These are phyloP conservation scores for Pleurotus citrinopileatus DNA, from an alignment of 768 basidiomycete genomes.

Conservation along the genomic window DNA sequence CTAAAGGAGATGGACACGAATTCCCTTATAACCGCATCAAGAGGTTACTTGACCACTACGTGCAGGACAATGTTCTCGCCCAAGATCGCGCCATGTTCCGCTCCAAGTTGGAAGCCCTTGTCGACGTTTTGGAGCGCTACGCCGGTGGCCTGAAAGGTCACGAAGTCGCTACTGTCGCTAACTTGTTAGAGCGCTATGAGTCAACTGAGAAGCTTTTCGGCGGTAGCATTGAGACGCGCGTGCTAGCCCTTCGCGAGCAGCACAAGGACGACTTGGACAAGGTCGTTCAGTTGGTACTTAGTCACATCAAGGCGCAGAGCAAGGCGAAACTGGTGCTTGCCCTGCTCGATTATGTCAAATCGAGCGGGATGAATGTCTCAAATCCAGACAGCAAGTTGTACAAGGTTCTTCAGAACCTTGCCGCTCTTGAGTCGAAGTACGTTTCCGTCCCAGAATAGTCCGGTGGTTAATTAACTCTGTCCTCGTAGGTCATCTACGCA, in stretches of 20 bases:
- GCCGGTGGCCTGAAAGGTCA: slow-evolving; percentile 81
- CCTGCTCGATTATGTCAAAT: slow-evolving; percentile 88
- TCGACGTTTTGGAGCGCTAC: slow-evolving; percentile 78
- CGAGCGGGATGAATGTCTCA: slow-evolving; percentile 70
- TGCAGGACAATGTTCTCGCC: slow-evolving; percentile 76
- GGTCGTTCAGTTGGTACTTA: slow-evolving; percentile 82
- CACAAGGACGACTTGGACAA: slow-evolving; percentile 91
- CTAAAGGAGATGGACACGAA: slow-evolving; percentile 72
- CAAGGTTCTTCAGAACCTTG: slow-evolving; percentile 76
- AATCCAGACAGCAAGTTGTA: slow-evolving; percentile 72
- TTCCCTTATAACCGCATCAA: slow-evolving; percentile 89
- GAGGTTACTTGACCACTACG: slow-evolving; percentile 81
- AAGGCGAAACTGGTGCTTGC: slow-evolving; percentile 87
- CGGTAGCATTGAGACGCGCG: slow-evolving; percentile 90
- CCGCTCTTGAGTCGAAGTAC: slow-evolving; percentile 85
- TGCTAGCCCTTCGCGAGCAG: slow-evolving; percentile 86
- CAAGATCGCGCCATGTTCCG: slow-evolving; percentile 83
- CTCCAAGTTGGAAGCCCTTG: slow-evolving; percentile 63
- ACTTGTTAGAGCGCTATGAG: slow-evolving; percentile 75
- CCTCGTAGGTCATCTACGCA: slow-evolving; percentile 74
- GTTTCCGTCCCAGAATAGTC: slow-evolving; percentile 21
- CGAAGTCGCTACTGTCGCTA: slow-evolving; percentile 76
- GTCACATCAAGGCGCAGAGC: slow-evolving; percentile 92
- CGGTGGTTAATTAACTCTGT: not conserved
- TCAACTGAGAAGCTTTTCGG: slow-evolving; percentile 91